Evolutionary conservation across 2,329 filamentous ascomycete genomes (phyloP), one percentile per base, ranked within the genome.

Genomic region (Penicillium fuscoglaucum): DNA sequence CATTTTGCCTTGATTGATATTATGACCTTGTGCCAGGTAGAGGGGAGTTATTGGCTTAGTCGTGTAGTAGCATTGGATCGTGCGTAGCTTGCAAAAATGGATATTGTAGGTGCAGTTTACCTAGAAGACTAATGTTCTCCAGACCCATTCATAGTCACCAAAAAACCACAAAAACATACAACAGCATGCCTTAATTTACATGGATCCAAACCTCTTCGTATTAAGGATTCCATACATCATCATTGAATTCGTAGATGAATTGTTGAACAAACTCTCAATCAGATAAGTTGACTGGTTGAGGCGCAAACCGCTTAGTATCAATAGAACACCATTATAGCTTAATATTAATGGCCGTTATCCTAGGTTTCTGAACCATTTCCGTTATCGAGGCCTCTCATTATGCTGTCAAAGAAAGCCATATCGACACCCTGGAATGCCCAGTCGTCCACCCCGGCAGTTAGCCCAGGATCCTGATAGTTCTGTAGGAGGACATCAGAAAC

Each of bases 401-500:
- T 37, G 24, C 52, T 59, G 24, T 59, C 59, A 47, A 61, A 61
- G 24, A 61, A 61, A 31, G 51, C 59, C 55, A 61, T 52, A 40
- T 61, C 59, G 9, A 58, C 55, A 19, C 59, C 59, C 48, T 61
- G 59, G 15, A 58, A 59, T 37, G 59, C 56, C 59, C 56, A 61
- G 49, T 59, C 56, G 4, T 61, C 44, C 19, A 29, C 44, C 12
- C 56, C 49, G n/a, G 48, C 59, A 29, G 52, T 46, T 17, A 86
- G 75, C 0, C 82, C 83, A 31, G 79, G 77, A 15, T 79, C 40
- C 40, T 43, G 40, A 43, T 43, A 43, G 40, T 43, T 26, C 13
- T 43, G 40, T 7, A 17, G 40, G 13, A 24, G 40, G 40, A 13
- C 15, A 24, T 26, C 40, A 17, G 40, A 26, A 43, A 43, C 13